Percentiles rank a stretch among this genome's conserved stretches.
phyloP scores from a whole-genome alignment of 2,329 filamentous ascomycete genomes.

The Scorias spongiosa region DNA sequence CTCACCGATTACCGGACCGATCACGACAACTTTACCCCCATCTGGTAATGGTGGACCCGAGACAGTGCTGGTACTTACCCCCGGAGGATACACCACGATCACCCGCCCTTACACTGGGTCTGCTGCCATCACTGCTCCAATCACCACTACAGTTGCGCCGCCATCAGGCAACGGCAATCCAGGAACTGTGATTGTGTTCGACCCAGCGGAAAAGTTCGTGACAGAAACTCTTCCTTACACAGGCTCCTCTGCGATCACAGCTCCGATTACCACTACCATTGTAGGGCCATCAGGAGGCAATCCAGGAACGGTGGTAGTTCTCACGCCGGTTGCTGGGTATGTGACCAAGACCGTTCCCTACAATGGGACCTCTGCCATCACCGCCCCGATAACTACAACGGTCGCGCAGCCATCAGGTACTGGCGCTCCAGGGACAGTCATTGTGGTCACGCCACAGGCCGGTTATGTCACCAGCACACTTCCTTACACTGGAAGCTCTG shows the following conservation, averaged over 20 bases:
- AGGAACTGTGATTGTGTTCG: not conserved
- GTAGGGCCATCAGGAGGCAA: constrained; percentile 1
- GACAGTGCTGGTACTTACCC: not conserved
- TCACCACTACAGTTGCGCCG: not conserved
- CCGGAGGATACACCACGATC: not conserved
- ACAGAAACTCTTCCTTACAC: not conserved
- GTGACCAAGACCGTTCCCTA: constrained; percentile 3
- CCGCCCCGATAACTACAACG: constrained; percentile 1
- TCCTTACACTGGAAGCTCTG: not conserved
- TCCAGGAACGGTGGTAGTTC: constrained; percentile 3
- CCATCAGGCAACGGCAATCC: not conserved
- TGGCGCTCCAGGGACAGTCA: not conserved
- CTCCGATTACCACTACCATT: constrained; percentile 2
- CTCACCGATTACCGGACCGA: not conserved
- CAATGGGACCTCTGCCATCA: constrained; percentile 1
- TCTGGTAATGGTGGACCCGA: not conserved
- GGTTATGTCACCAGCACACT: not conserved
- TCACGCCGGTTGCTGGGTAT: constrained; percentile 1
- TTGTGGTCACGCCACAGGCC: not conserved
- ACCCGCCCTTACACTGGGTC: not conserved
- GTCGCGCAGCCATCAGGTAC: not conserved
- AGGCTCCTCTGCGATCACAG: not conserved
- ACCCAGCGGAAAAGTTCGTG: not conserved
- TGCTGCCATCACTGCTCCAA: not conserved
- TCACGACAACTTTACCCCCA: constrained; percentile 1